Conservation (phyloP, 2,329 filamentous ascomycete species). For the Neonectria hederae region DNA sequence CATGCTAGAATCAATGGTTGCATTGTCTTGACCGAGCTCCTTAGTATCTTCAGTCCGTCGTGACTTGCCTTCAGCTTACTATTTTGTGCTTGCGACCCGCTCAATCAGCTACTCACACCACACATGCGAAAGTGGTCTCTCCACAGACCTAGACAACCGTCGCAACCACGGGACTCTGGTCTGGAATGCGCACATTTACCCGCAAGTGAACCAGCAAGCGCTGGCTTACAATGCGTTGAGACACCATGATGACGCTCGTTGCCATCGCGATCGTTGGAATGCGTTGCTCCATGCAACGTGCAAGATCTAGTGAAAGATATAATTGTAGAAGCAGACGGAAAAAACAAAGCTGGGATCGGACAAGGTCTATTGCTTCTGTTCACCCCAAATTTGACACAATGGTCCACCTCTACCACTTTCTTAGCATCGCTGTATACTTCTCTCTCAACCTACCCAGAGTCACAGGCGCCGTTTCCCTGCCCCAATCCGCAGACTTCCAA, state of each 20-base stretch:
- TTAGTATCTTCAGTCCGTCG: neutral
- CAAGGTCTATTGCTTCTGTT: constrained; percentile 5
- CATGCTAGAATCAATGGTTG: neutral
- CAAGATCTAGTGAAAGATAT: constrained; percentile 29
- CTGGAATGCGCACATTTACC: constrained; percentile 24
- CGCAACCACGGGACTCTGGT: constrained; percentile 18
- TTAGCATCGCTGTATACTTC: constrained; percentile 30
- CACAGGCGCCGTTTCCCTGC: constrained; percentile 24
- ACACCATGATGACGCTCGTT: constrained; percentile 35
- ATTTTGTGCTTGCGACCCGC: neutral
- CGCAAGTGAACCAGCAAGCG: constrained; percentile 30
- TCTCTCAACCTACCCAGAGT: constrained; percentile 15
- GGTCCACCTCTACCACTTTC: constrained; percentile 33
- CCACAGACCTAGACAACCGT: neutral
- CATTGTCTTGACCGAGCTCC: neutral
- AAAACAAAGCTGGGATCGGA: neutral
- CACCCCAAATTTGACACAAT: constrained; percentile 32
- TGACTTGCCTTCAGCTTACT: neutral
- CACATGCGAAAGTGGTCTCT: neutral
- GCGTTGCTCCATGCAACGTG: constrained; percentile 45
- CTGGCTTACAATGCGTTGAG: constrained; percentile 29
- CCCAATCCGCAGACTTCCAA: constrained; percentile 20
- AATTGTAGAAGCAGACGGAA: constrained; percentile 19
- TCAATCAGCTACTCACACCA: neutral
- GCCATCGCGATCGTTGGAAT: constrained; percentile 43